Conservation (phyloP, 192 early-diverging fungal genomes). For the Coemansia sp. region DNA sequence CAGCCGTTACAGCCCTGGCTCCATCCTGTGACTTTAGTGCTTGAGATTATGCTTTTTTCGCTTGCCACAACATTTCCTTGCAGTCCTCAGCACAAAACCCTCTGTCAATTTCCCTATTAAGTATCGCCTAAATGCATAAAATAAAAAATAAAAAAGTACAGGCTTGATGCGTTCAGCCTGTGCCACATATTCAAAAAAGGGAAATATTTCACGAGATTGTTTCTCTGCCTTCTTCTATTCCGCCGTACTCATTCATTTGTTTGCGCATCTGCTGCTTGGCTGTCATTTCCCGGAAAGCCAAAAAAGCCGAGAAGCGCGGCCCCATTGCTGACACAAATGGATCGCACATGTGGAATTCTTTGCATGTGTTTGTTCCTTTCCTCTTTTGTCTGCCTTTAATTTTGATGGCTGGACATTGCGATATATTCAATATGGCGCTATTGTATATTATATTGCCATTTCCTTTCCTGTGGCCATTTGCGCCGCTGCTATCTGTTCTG, state of each 20-base stretch:
- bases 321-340: background rate
- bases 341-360: background rate
- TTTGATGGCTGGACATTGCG: background rate
- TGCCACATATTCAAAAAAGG: background rate
- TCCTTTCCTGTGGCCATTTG: background rate
- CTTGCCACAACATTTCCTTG: background rate
- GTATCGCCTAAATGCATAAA: background rate
- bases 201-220: background rate
- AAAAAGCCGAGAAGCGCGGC: background rate
- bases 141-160: background rate
- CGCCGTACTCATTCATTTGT: background rate
- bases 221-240: background rate
- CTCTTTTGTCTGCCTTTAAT: background rate
- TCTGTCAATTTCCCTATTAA: background rate
- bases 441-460: background rate
- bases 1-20: background rate
- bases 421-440: background rate
- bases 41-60: background rate
- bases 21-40: background rate
- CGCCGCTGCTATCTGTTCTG: background rate
- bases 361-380: background rate
- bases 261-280: background rate
- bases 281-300: background rate
- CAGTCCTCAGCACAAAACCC: background rate
- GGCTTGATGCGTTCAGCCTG: background rate